Evolutionary conservation across 2,329 filamentous ascomycete genomes (phyloP).

Genomic region (Microsporum audouinii): DNA sequence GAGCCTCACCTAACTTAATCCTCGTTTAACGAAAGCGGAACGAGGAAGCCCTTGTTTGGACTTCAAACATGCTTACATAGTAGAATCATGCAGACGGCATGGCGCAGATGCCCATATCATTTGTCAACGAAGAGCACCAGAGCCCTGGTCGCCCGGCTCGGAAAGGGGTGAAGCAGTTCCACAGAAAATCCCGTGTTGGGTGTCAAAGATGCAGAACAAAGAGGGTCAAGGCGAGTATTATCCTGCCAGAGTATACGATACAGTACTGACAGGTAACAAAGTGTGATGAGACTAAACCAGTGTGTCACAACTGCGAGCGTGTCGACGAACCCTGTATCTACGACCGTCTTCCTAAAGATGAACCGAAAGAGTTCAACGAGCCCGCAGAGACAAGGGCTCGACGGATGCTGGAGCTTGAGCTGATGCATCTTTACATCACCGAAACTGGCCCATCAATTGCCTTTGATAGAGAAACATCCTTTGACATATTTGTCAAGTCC

Average conservation of each 20-base stretch:
- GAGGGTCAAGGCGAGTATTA: conserved; percentile 2
- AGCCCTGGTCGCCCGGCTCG: not conserved
- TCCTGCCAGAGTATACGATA: not conserved
- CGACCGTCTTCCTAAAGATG: not conserved
- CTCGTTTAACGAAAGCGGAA: not conserved
- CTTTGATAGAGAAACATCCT: not conserved
- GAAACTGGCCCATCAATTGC: conserved; percentile 3
- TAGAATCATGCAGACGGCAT: not conserved
- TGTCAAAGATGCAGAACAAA: conserved; percentile 3
- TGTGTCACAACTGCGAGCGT: not conserved
- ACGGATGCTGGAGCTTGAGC: not conserved
- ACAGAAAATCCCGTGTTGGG: conserved; percentile 1
- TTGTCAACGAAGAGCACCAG: not conserved
- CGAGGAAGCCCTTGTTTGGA: not conserved
- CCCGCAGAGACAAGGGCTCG: not conserved
- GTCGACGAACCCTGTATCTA: not conserved
- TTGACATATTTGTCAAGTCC: not conserved
- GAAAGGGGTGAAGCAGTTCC: not conserved
- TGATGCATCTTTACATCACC: conserved; percentile 4
- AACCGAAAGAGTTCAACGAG: not conserved
- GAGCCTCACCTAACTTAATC: not conserved
- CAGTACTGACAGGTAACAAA: not conserved
- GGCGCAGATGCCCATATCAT: not conserved
- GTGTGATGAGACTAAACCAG: conserved; percentile 5
- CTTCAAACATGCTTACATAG: not conserved